Evolutionary conservation across 208 protist species (phyloP), one percentile per base, ranked within the genome.

Genomic region (Herpetomonas samuelpessoai): DNA sequence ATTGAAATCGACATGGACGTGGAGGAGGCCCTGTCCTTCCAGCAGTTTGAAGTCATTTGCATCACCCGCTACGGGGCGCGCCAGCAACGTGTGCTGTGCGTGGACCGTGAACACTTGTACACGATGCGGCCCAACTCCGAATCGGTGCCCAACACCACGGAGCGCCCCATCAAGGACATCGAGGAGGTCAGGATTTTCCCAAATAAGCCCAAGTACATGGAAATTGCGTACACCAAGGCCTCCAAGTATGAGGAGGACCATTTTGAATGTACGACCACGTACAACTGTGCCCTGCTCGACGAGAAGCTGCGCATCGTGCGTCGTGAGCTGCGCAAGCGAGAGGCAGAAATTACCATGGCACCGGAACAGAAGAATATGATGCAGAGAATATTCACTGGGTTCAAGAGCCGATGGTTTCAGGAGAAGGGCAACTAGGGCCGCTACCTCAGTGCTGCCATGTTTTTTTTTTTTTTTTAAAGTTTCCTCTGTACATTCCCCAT

Each of bases 41-140:
- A 94, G 62, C 83, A 91, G 62, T 94, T 94, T 52, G 88, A 94
- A 35, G 84, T 94, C 2, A 91, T 92, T 47, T 68, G 76, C 26
- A 92, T 92, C 41, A 88, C 87, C 51, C 69, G 74, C 38, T 88
- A 88, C 57, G 88, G 88, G 29, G 82, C 80, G 24, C 65, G 88
- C 22, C 83, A 94, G 59, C 88, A 94, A 62, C 79, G 88, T 0
- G 54, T 87, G 38, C 57, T 94, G 24, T 91, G 82, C 56, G 80
- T 94, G n/a, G 88, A 94, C 44, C 84, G 82, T 1, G 79, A 91
- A 60, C 71, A 81, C 53, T 57, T 94, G n/a, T 94, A 91, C 67
- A 94, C 75, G 12, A 86, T 90, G 73, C 76, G 79, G 2, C 84
- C 88, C 4, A 86, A 83, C 62, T 51, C 65, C 10, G 68, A 74